Percentiles rank a stretch among this genome's conserved stretches.
These are phyloP conservation scores for Tephrocybe rancida DNA, from an alignment of 768 basidiomycete genomes.

Conservation along the genomic window DNA sequence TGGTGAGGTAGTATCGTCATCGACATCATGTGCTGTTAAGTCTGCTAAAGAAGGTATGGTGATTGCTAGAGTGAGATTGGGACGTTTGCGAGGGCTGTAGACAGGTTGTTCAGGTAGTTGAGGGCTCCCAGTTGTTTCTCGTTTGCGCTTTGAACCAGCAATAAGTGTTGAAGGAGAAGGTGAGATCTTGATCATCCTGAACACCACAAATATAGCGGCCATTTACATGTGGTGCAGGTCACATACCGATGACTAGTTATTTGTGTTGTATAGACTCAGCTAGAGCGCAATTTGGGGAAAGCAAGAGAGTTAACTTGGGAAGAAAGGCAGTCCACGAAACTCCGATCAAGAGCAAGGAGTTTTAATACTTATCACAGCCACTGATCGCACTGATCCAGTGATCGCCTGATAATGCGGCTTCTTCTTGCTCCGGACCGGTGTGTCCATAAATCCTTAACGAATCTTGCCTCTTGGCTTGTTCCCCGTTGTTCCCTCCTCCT, in stretches of 20 bases:
- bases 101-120: neutral
- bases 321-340: too few species aligned
- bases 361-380: slow-evolving; percentile 1
- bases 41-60: slow-evolving; percentile 14
- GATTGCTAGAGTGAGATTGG: slow-evolving; percentile 17
- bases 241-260: too few species aligned
- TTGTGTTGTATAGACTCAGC: too few species aligned
- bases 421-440: slow-evolving; percentile 9
- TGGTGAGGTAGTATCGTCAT: slow-evolving; percentile 5
- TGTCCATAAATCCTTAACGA: slow-evolving; percentile 4
- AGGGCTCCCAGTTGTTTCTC: neutral
- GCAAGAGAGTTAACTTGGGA: too few species aligned
- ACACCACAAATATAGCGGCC: slow-evolving; percentile 3
- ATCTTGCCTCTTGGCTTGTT: too few species aligned
- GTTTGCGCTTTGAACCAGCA: slow-evolving; percentile 13
- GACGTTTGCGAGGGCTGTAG: slow-evolving; percentile 9
- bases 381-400: neutral
- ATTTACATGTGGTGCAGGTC: neutral
- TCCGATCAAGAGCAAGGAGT: neutral
- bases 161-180: neutral
- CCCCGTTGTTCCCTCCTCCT: too few species aligned
- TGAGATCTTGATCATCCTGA: slow-evolving; percentile 8
- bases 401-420: slow-evolving; percentile 6
- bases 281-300: too few species aligned
- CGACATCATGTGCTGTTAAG: neutral